Conservation (phyloP, 441 rosid species). For the Populus trichocarpa region DNA sequence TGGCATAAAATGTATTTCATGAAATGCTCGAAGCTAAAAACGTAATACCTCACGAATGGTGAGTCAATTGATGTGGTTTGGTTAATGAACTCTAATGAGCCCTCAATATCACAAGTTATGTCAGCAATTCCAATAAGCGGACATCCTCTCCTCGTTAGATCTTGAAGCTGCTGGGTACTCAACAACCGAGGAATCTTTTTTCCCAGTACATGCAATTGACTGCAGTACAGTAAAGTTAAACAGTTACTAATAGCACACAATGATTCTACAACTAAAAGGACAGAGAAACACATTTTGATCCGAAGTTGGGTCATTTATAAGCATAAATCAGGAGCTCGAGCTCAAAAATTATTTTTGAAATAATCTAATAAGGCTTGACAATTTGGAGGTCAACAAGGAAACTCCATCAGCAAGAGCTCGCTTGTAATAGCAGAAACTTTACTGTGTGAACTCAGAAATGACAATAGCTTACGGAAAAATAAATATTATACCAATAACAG, state of each 20-base stretch:
- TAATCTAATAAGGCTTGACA: neutral
- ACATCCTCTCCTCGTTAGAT: constrained; percentile 49
- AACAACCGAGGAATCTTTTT: constrained; percentile 73
- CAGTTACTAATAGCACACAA: neutral
- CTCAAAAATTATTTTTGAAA: neutral
- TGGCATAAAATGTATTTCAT: neutral
- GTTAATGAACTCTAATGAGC: constrained; percentile 82
- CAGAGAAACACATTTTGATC: neutral
- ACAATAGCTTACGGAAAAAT: constrained; percentile 15
- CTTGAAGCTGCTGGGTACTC: constrained; percentile 66
- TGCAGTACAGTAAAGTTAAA: constrained; percentile 26
- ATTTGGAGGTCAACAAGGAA: neutral
- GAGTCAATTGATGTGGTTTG: constrained; percentile 68
- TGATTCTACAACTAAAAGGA: too few species aligned
- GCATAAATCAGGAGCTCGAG: neutral
- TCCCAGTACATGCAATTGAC: constrained; percentile 99
- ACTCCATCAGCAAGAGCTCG: neutral
- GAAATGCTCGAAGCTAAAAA: constrained; percentile 2
- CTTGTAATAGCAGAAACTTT: neutral
- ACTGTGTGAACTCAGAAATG: neutral
- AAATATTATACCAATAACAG: constrained; percentile 65
- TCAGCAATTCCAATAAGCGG: constrained; percentile 87
- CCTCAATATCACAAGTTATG: constrained; percentile 88
- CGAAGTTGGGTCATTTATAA: neutral
- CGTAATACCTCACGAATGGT: constrained; percentile 74